Percentiles rank a stretch among this genome's conserved stretches.
These are phyloP conservation scores for Aspergillus hortae DNA, from an alignment of 2,329 filamentous ascomycete genomes.

Conservation along the genomic window DNA sequence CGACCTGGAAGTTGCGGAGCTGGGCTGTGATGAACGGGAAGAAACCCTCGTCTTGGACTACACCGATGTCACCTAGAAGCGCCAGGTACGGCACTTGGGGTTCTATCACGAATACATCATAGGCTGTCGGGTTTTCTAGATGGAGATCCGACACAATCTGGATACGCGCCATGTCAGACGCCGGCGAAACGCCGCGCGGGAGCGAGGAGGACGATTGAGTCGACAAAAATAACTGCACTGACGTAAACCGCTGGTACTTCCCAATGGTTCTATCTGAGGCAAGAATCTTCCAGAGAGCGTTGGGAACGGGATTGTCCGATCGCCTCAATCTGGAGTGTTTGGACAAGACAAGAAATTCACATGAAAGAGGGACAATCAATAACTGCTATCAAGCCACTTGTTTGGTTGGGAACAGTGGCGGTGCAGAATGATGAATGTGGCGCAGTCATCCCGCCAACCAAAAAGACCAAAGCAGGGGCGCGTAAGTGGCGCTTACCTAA, in stretches of 20 bases:
- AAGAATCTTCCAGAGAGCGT: no score
- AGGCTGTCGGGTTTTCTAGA: slow-evolving; percentile 49
- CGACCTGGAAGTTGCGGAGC: slow-evolving; percentile 46
- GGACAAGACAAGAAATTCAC: no score
- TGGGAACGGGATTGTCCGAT: no score
- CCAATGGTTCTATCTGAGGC: neutral
- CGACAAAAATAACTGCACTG: neutral
- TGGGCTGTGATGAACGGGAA: slow-evolving; percentile 48
- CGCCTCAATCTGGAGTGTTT: no score
- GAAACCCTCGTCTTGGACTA: slow-evolving; percentile 42
- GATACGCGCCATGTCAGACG: slow-evolving; percentile 19
- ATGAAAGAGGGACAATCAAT: no score
- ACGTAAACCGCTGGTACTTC: neutral
- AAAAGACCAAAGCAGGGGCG: no score
- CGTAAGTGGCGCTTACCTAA: neutral
- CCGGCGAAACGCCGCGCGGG: neutral
- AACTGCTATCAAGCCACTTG: no score
- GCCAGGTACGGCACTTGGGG: slow-evolving; percentile 51
- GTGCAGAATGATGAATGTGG: no score
- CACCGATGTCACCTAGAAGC: slow-evolving; percentile 57
- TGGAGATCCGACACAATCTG: slow-evolving; percentile 59
- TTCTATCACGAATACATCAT: slow-evolving; percentile 49
- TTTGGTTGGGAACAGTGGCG: no score
- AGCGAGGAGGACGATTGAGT: neutral
- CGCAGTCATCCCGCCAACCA: no score